These are phyloP conservation scores for Linum tenue DNA, from an alignment of 345 rosid species.

Conservation along the genomic window DNA sequence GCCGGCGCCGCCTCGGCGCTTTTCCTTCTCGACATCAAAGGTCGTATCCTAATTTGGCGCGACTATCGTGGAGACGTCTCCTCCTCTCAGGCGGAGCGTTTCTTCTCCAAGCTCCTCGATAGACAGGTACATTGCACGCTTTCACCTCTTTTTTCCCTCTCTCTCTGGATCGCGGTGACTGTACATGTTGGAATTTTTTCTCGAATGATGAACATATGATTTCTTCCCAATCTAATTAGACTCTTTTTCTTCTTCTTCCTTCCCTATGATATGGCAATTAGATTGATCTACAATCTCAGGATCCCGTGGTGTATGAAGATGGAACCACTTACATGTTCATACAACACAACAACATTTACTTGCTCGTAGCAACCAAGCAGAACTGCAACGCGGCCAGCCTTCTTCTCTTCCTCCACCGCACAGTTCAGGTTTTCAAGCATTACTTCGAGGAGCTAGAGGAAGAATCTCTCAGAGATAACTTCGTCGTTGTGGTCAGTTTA, in stretches of 20 bases:
- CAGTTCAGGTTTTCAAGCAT: constrained; percentile 94
- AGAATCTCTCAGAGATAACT: constrained; percentile 94
- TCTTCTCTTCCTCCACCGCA: constrained; percentile 77
- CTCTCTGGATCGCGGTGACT: too few relatives aligned
- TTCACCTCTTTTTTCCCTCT: too few relatives aligned
- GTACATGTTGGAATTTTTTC: too few relatives aligned
- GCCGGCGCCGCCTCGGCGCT: constrained; percentile 95
- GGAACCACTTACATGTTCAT: constrained; percentile 91
- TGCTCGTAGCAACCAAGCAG: constrained; percentile 86
- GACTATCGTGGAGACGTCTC: constrained; percentile 95
- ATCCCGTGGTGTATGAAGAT: constrained; percentile 93
- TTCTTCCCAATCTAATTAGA: neutral
- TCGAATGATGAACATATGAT: too few relatives aligned
- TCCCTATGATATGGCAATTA: constrained; percentile 7
- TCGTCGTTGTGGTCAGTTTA: constrained; percentile 85
- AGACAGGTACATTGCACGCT: constrained; percentile 44
- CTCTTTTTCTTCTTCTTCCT: neutral
- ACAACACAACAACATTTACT: constrained; percentile 86
- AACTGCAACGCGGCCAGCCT: constrained; percentile 96
- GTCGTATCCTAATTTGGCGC: constrained; percentile 94
- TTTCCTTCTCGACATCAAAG: constrained; percentile 84
- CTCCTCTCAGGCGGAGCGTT: constrained; percentile 75
- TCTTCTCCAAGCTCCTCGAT: constrained; percentile 92
- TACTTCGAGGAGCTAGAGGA: constrained; percentile 95
- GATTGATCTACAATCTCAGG: constrained; percentile 96